Percentiles rank a stretch among this genome's conserved stretches.
Evolutionary conservation across 371 early-diverging fungal genomes (phyloP).

Genomic region (Sporodiniella umbellata): DNA sequence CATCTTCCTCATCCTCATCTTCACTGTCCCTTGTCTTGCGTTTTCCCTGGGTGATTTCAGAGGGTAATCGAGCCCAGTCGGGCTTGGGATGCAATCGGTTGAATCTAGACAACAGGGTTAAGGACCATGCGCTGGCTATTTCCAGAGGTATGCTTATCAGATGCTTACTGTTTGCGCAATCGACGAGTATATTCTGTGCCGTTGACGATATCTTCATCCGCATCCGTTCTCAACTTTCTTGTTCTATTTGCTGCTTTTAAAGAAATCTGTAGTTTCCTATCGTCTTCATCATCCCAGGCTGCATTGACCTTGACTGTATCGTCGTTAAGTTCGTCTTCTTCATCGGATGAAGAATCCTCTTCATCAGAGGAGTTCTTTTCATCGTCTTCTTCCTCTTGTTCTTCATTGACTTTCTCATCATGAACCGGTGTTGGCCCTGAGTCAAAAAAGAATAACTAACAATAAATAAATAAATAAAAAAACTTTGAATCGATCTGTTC

Average conservation of each 20-base stretch:
- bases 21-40: constrained; percentile 27
- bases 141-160: neutral
- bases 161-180: constrained; percentile 77
- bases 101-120: constrained; percentile 58
- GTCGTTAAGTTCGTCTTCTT: constrained; percentile 14
- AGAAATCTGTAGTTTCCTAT: constrained; percentile 62
- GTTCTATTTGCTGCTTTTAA: constrained; percentile 61
- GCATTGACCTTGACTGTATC: constrained; percentile 33
- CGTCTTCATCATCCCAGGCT: constrained; percentile 82
- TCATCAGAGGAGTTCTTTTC: constrained; percentile 8
- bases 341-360: constrained; percentile 19
- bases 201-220: constrained; percentile 69
- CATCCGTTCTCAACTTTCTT: constrained; percentile 74
- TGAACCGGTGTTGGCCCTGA: constrained; percentile 34
- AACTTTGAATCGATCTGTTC: neutral
- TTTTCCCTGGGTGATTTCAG: constrained; percentile 29
- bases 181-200: constrained; percentile 81
- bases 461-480: neutral
- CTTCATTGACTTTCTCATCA: constrained; percentile 21
- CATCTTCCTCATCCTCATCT: constrained; percentile 41
- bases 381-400: constrained; percentile 25
- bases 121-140: neutral
- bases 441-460: constrained; percentile 41
- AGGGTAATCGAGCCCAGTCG: constrained; percentile 72
- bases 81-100: constrained; percentile 87